These are phyloP conservation scores for Hypoxylon cercidicola DNA, from an alignment of 495 filamentous ascomycete species.

Conservation along the genomic window DNA sequence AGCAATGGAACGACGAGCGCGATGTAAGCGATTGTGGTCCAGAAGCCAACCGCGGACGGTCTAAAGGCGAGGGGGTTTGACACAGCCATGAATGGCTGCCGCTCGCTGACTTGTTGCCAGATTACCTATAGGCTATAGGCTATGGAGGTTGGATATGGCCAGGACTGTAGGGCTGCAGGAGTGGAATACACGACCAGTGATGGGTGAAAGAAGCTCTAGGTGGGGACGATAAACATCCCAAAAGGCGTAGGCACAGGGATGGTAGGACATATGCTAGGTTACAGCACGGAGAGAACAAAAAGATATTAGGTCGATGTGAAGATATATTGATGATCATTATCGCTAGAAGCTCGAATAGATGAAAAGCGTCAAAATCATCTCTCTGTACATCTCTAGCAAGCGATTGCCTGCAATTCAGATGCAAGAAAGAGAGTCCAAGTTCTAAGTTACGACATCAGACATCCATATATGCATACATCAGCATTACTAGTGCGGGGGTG, in stretches of 20 bases:
- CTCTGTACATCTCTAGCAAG: slow-evolving; percentile 1
- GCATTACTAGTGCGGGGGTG: slow-evolving; percentile 25
- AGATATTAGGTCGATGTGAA: neutral
- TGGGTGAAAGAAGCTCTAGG: slow-evolving; percentile 22
- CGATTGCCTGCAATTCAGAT: slow-evolving; percentile 11
- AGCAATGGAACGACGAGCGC: slow-evolving; percentile 75
- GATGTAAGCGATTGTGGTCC: slow-evolving; percentile 75
- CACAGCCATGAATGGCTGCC: slow-evolving; percentile 45
- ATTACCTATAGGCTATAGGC: slow-evolving; percentile 22
- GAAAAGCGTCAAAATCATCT: neutral
- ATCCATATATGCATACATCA: no score
- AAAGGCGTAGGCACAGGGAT: slow-evolving; percentile 2
- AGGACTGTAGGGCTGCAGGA: slow-evolving; percentile 34
- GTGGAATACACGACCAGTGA: slow-evolving; percentile 26
- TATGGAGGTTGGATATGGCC: slow-evolving; percentile 22
- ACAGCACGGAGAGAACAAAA: neutral
- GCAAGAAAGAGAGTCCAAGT: slow-evolving; percentile 3
- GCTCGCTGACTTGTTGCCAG: slow-evolving; percentile 21
- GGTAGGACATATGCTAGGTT: slow-evolving; percentile 19
- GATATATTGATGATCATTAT: slow-evolving; percentile 18
- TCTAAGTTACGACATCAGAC: neutral
- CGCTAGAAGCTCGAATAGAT: neutral
- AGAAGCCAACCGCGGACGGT: slow-evolving; percentile 75
- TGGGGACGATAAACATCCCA: slow-evolving; percentile 37
- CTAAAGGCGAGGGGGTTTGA: slow-evolving; percentile 63